Base-by-base conservation (phyloP, 2,329 filamentous ascomycete genomes). In the Dothideomycetes sp. region DNA sequence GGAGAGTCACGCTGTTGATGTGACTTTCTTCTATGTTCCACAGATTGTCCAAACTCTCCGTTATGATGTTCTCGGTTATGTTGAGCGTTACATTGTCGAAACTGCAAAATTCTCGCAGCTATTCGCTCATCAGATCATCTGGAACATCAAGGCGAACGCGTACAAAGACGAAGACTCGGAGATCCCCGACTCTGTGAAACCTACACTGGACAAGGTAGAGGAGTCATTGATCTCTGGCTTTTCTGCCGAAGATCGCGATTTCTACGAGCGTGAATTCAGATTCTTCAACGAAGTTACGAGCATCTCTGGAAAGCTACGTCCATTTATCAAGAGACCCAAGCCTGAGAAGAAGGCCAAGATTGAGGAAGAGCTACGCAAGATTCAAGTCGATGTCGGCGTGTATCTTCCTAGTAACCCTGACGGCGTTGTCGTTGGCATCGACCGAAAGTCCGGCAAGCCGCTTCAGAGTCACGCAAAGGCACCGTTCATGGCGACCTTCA, bases 91-190 rank as follows among this genome's bases (percentile, higher is more conserved):
- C 57, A 96, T 98, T 41, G 72, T 96, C 12, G 91, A 99, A 64
- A 95, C 93, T 1, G 91, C 88, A 1, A 89, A 93, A 53, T 88
- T 94, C 56, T 96, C 91, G n/a, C 91, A 96, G 61, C 68, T 96
- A 7, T 98, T 98, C 62, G 89, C 93, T 2, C 93, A 99, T 60
- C 91, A 99, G 55, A 96, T 98, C 51, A 98, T 99, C 57, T 99
- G 93, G 91, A 99, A 98, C 60, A 98, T 99, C 82, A 98, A 96
- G 61, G 91, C 91, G 22, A 99, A 98, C 60, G 84, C 88, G 1
- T 98, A 84, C 71, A 98, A 95, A 61, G 93, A 98, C 50, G 89
- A 98, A 53, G 86, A 95, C 51, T 88, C 82, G 11, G 78, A 82
- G 53, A 76, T 94, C 73, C 88, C 91, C 15, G 91, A 98, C 61